Conservation (phyloP, 805 yeast species). For the Wickerhamomyces canadensis region DNA sequence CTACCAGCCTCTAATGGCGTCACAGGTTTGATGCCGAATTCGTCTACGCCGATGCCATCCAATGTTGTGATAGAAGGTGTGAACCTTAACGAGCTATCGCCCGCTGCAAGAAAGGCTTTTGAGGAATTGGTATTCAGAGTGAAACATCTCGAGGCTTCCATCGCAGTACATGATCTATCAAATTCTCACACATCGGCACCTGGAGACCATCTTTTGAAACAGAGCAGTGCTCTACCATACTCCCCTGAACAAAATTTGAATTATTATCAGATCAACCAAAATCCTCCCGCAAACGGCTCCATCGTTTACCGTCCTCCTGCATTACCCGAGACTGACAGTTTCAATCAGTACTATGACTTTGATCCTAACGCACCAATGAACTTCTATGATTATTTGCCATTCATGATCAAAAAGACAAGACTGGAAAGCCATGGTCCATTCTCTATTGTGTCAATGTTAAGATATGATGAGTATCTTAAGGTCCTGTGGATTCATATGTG, state of each 20-base stretch:
- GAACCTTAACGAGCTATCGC: conserved; percentile 5
- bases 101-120: conserved; percentile 6
- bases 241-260: too few relatives aligned
- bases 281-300: background rate
- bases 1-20: background rate
- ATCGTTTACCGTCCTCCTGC: background rate
- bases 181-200: conserved; percentile 6
- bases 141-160: conserved; percentile 40
- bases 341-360: conserved; percentile 10
- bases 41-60: background rate
- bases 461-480: conserved; percentile 38
- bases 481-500: conserved; percentile 29
- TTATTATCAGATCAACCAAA: too few relatives aligned
- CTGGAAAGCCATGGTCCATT: conserved; percentile 47
- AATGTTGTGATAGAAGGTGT: conserved; percentile 1
- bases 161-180: conserved; percentile 30
- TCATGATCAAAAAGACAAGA: conserved; percentile 34
- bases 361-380: conserved; percentile 33
- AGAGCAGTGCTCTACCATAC: too few relatives aligned
- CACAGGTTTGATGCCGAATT: background rate
- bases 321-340: background rate
- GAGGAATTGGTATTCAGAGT: conserved; percentile 37
- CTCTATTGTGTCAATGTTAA: conserved; percentile 41
- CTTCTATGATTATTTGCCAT: conserved; percentile 39
- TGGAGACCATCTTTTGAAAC: too few relatives aligned